These are phyloP conservation scores for Flaveria linearis DNA, from an alignment of 129 eudicot species.

Conservation along the genomic window DNA sequence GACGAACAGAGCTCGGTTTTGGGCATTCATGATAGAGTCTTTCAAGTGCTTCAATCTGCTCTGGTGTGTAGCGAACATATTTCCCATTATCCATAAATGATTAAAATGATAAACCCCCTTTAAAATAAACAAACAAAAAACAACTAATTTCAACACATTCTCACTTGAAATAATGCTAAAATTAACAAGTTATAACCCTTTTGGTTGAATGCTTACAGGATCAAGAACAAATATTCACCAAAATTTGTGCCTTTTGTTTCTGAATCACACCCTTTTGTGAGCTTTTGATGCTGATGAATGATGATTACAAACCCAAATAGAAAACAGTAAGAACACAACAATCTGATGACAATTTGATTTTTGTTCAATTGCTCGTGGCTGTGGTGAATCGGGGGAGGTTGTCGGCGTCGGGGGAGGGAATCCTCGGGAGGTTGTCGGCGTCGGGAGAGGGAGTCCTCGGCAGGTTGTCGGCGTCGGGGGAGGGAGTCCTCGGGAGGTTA, in stretches of 20 bases:
- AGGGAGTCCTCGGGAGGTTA: too few relatives aligned
- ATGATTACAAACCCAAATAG: slow-evolving; percentile 24
- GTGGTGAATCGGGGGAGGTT: too few relatives aligned
- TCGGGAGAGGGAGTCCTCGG: too few relatives aligned
- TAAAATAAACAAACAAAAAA: slow-evolving; percentile 1
- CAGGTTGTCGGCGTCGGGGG: too few relatives aligned
- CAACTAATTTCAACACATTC: background rate
- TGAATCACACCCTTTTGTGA: background rate
- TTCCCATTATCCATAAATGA: slow-evolving; percentile 37
- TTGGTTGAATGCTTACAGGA: background rate
- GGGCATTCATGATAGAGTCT: slow-evolving; percentile 41
- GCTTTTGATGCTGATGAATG: background rate
- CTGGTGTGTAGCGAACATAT: slow-evolving; percentile 38
- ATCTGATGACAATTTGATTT: slow-evolving; percentile 31
- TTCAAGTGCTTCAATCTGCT: slow-evolving; percentile 50
- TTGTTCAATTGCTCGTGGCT: too few relatives aligned
- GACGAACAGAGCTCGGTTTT: slow-evolving; percentile 34
- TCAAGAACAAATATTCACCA: background rate
- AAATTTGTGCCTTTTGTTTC: background rate
- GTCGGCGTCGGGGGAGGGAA: too few relatives aligned
- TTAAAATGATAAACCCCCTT: background rate
- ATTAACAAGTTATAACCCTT: too few relatives aligned
- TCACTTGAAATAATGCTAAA: too few relatives aligned
- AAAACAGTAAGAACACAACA: background rate
- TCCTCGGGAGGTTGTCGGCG: too few relatives aligned